Base-by-base conservation (phyloP, 768 basidiomycete species). In the Serpula lacrymans region DNA sequence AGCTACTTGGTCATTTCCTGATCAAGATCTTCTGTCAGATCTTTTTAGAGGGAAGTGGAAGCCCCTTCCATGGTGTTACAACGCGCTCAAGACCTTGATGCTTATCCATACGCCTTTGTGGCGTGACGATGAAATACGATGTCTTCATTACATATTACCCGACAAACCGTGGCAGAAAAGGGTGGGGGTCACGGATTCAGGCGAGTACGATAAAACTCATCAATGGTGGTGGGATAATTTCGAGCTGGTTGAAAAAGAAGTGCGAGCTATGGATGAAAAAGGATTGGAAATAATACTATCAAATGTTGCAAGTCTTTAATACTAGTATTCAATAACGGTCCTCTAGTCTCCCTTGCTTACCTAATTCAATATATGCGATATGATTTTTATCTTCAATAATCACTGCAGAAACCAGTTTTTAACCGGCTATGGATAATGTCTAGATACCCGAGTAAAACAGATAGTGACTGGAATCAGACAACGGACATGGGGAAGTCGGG, bases 41-140 rank as follows among this genome's bases (percentile, higher is more conserved):
- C 78, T 80, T 55, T 98, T 95, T 69, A 62, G 72, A 41, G 85
- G 84, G 13, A 80, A 62, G 57, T 93, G 89, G 88, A 74, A 69
- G 39, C 82, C 88, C 4, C 63, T 95, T 28, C 77, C 82, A 1
- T 96, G 88, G 80, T 80, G 80, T 46, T 94, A 92, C 62, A 99
- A 99, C 53, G 93, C 92, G 0, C 71, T 98, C 47, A 93, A 91
- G 65, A 88, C 93, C n/a, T 60, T 91, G 51, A 74, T 85, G 32
- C 54, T 69, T 23, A 71, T 82, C 27, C 96, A 99, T 62, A 60
- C 72, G 26, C 58, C 72, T 24, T 55, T 91, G 51, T 99, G 95
- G 95, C 67, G 75, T 31, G 91, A 96, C 55, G 78, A 82, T 3
- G 84, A 92, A 59, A 80, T 94, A 25, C 79, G 82, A 43, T 88